Base-by-base conservation (phyloP, 2,329 filamentous ascomycete genomes). In the Byssothecium circinans region DNA sequence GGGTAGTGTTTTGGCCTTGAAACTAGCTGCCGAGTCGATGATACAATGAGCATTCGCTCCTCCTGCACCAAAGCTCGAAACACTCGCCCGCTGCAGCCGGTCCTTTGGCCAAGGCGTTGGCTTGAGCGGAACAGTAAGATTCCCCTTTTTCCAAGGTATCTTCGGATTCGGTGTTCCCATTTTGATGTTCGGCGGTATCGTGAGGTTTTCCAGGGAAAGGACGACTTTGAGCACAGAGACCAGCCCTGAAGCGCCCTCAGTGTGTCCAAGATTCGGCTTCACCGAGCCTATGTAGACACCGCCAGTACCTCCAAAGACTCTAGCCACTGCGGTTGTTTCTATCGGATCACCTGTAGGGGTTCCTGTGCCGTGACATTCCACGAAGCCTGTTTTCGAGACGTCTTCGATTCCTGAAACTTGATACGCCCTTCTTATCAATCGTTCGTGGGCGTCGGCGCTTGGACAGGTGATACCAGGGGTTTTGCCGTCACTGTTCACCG, bases 381-480 rank as follows among this genome's bases (percentile, higher is more conserved):
- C 54, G 23, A 65, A 71, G 8, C 23, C 45, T 2, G 52, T 56
- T 20, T 54, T 33, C 18, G 23, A 19, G 12, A 43, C 18, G 11
- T 47, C 42, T 27, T 4, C 32, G 8, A 53, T 47, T 14, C 50
- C 49, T 0, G 50, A 53, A 0, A 27, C 2, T 1, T 19, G 1
- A 23, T 61, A 58, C 2, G 45, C 42, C 14, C n/a, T 25, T 5
- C 56, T 34, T 2, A 62, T 59, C 23, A 60, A 7, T 1, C 20
- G 36, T 23, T 46, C 64, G 38, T 78, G 75, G 0, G 71, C 64
- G 78, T 57, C 82, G 78, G 65, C 0, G 73, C 77, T 80, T 0
- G 81, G 81, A 54, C 77, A 69, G 0, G 79, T 82, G 41, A 83
- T 74, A 0, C 78, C 78, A 10, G 52, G 58, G 1, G 81, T 83